Conservation (phyloP, 2,329 filamentous ascomycete species). For the Colletotrichum euphorbiae region DNA sequence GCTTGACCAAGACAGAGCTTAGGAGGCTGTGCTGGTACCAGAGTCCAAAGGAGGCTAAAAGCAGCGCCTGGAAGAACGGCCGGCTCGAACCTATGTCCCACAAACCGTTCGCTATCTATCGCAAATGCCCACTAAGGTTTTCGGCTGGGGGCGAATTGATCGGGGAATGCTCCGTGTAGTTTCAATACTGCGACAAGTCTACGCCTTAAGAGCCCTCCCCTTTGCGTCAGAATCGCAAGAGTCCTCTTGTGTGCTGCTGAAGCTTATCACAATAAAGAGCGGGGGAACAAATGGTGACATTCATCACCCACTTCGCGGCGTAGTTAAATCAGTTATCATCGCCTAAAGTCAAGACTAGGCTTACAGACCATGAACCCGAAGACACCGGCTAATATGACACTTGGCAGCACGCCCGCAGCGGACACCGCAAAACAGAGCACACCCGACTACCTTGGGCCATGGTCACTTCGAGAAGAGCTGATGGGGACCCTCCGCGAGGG, state of each 20-base stretch:
- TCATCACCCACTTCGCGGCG: constrained; percentile 10
- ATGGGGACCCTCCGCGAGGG: not conserved
- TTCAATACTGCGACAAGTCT: constrained; percentile 1
- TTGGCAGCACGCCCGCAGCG: constrained; percentile 6
- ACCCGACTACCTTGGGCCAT: not conserved
- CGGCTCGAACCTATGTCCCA: constrained; percentile 9
- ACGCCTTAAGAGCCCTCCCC: not conserved
- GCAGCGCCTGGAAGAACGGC: not conserved
- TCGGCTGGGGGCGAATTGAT: not conserved
- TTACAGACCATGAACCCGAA: constrained; percentile 17
- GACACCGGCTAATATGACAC: constrained; percentile 13
- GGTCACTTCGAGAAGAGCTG: not conserved
- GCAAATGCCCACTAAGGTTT: not conserved
- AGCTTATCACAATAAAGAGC: constrained; percentile 5
- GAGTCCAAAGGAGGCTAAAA: constrained; percentile 8
- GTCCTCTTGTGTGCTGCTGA: not conserved
- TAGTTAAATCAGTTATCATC: not conserved
- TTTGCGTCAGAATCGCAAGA: not conserved
- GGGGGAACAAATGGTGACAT: constrained; percentile 2
- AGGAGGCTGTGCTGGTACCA: constrained; percentile 4
- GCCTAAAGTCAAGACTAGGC: constrained; percentile 11
- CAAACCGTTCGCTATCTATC: constrained; percentile 13
- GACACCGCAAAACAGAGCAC: not conserved
- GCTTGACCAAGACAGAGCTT: not conserved
- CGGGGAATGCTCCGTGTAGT: not conserved